Conservation (phyloP, 2,329 filamentous ascomycete genomes). For the Arachnomyces sp. region DNA sequence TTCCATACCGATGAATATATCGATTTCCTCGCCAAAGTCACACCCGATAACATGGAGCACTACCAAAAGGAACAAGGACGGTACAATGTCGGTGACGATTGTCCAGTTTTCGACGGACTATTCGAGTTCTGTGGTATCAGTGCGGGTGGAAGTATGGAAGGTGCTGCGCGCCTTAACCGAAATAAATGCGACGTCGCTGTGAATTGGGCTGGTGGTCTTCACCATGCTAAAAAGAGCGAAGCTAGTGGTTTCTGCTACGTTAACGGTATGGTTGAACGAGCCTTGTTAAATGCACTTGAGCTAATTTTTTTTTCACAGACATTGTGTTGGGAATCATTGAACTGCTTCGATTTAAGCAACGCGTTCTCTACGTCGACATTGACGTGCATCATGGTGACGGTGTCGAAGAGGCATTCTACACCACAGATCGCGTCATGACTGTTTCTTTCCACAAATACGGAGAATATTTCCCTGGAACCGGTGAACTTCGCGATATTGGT, state of each 20-base stretch:
- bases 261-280: conserved; percentile 50
- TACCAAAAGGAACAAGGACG: conserved; percentile 84
- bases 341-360: conserved; percentile 54
- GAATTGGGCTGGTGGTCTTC: conserved; percentile 92
- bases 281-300: neutral
- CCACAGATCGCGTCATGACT: conserved; percentile 63
- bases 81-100: conserved; percentile 59
- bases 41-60: conserved; percentile 95
- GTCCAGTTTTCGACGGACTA: conserved; percentile 60
- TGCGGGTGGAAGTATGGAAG: conserved; percentile 62
- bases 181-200: conserved; percentile 59
- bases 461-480: conserved; percentile 63
- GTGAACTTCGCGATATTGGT: conserved; percentile 60
- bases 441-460: conserved; percentile 66
- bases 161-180: conserved; percentile 58
- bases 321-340: conserved; percentile 60
- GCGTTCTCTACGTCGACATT: conserved; percentile 59
- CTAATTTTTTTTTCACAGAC: conserved; percentile 35
- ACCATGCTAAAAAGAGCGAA: conserved; percentile 92
- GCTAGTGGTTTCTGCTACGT: conserved; percentile 98
- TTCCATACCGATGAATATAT: conserved; percentile 68
- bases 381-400: conserved; percentile 61
- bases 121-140: conserved; percentile 65
- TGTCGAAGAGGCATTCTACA: conserved; percentile 64
- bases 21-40: conserved; percentile 73